Evolutionary conservation across 2,329 filamentous ascomycete genomes (phyloP).

Genomic region (Colletotrichum cordylinicola): DNA sequence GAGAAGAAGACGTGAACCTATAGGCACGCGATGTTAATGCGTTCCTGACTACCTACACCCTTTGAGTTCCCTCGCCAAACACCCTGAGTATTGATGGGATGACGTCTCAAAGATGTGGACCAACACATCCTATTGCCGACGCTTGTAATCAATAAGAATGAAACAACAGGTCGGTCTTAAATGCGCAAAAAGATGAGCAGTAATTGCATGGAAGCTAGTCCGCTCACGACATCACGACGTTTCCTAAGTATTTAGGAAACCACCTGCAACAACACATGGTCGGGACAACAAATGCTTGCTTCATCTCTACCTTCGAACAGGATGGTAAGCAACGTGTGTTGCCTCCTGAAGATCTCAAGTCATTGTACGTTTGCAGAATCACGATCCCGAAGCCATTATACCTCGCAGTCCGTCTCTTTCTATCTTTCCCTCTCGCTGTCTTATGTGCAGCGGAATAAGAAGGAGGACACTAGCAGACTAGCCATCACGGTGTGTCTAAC

Average conservation of each 20-base stretch:
- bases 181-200: not conserved
- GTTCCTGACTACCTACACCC: not conserved
- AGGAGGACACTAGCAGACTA: rapidly evolving
- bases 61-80: not conserved
- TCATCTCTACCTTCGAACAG: no score
- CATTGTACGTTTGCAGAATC: rapidly evolving
- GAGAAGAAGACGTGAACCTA: not conserved
- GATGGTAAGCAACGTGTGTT: not conserved
- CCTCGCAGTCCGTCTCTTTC: not conserved
- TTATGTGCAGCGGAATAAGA: not conserved
- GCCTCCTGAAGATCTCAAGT: rapidly evolving
- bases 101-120: no score
- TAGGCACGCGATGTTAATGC: no score
- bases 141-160: rapidly evolving
- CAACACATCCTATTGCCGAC: no score
- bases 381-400: rapidly evolving
- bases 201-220: not conserved
- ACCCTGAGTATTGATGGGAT: not conserved
- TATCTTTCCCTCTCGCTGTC: rapidly evolving
- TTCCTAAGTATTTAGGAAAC: rapidly evolving
- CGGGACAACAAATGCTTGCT: rapidly evolving
- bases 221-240: rapidly evolving
- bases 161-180: not conserved
- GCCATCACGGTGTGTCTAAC: rapidly evolving
- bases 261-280: rapidly evolving